phyloP scores from a whole-genome alignment of 208 protist species.

The Trypanosoma avium region DNA sequence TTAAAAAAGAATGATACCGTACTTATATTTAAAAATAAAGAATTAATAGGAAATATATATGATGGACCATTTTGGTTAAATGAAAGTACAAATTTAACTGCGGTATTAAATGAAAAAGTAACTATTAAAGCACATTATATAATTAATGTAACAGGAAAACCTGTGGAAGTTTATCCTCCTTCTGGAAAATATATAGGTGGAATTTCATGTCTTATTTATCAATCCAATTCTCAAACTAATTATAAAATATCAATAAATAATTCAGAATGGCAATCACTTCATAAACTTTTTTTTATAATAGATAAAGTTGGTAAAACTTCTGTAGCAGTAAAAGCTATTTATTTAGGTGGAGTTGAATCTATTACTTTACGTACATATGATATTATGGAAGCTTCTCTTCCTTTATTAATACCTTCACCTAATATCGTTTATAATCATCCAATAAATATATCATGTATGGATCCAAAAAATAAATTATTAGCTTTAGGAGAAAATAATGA shows the following conservation, averaged over 20 bases:
- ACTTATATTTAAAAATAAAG: conserved; percentile 41
- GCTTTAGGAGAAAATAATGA: conserved; percentile 15
- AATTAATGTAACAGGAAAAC: conserved; percentile 30
- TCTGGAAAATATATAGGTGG: conserved; percentile 63
- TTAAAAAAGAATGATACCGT: conserved; percentile 25
- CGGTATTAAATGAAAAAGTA: conserved; percentile 38
- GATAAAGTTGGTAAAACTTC: conserved; percentile 27
- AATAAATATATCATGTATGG: conserved; percentile 42
- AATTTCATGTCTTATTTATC: conserved; percentile 42
- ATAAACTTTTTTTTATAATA: conserved; percentile 30
- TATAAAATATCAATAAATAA: conserved; percentile 55
- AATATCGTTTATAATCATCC: conserved; percentile 27
- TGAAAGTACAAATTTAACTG: conserved; percentile 38
- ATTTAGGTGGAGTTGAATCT: conserved; percentile 43
- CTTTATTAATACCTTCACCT: conserved; percentile 28
- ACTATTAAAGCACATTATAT: conserved; percentile 35
- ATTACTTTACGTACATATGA: conserved; percentile 31
- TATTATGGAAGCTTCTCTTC: conserved; percentile 32
- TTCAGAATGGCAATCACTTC: conserved; percentile 16
- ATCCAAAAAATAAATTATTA: conserved; percentile 30
- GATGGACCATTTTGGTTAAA: conserved; percentile 53
- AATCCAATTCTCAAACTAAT: conserved; percentile 18
- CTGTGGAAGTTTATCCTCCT: conserved; percentile 43
- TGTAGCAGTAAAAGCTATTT: conserved; percentile 34
- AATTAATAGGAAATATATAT: conserved; percentile 36